These are phyloP conservation scores for Senna tora DNA, from an alignment of 306 rosid species.

Conservation along the genomic window DNA sequence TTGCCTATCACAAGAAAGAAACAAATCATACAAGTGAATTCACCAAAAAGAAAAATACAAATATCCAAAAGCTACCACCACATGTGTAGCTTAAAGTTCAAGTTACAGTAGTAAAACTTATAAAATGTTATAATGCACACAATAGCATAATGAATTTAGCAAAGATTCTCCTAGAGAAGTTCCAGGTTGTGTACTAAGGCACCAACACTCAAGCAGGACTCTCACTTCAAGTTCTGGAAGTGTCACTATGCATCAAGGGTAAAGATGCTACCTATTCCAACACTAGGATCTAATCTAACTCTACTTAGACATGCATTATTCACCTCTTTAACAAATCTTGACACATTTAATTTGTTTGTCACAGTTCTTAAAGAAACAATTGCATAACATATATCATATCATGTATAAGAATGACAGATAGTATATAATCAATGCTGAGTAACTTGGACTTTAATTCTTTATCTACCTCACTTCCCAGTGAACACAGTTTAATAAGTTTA, in stretches of 20 bases:
- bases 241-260: background rate
- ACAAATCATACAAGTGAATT: conserved; percentile 24
- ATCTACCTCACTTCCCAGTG: background rate
- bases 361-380: background rate
- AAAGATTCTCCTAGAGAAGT: conserved; percentile 8
- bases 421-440: background rate
- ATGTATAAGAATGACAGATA: too few relatives aligned
- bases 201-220: too few relatives aligned
- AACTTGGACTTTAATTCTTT: background rate
- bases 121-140: background rate
- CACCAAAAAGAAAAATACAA: conserved; percentile 20
- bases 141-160: conserved; percentile 1
- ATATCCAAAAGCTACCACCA: conserved; percentile 14
- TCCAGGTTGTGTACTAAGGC: background rate
- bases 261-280: background rate
- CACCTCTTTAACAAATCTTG: background rate
- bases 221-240: too few relatives aligned
- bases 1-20: conserved; percentile 54
- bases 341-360: background rate
- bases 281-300: background rate
- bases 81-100: background rate
- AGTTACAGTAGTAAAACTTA: conserved; percentile 21
- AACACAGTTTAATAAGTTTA: background rate
- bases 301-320: background rate
- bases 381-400: too few relatives aligned